Percentiles rank a stretch among this genome's conserved stretches.
Conservation (phyloP, 257 asterid genomes). For the Solanum appendiculatum region DNA sequence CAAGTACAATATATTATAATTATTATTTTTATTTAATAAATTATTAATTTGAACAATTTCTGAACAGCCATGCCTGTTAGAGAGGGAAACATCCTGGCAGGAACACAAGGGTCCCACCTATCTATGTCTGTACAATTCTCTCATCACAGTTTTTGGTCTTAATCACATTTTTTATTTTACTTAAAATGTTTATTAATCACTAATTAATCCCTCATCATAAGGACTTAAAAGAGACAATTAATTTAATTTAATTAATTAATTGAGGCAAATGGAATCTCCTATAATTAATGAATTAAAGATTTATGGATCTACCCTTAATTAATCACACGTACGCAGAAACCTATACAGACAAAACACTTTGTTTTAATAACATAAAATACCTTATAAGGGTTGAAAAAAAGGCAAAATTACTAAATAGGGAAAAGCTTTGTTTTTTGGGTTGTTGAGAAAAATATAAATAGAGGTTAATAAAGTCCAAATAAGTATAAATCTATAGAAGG, state of each 20-base stretch:
- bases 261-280: conserved; percentile 32
- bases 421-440: too few species aligned
- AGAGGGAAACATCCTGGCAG: conserved; percentile 2
- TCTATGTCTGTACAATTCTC: not conserved
- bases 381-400: not conserved
- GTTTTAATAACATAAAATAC: conserved; percentile 9
- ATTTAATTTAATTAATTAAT: conserved; percentile 7
- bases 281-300: conserved; percentile 21
- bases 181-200: not conserved
- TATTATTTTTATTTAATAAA: not conserved
- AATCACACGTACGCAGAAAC: conserved; percentile 72
- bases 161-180: not conserved
- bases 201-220: conserved; percentile 14
- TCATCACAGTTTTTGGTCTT: not conserved
- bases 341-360: conserved; percentile 38
- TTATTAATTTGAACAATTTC: not conserved
- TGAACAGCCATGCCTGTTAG: not conserved
- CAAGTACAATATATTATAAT: not conserved
- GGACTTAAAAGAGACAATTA: conserved; percentile 31
- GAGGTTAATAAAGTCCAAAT: not conserved
- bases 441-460: not conserved
- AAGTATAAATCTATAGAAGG: not conserved
- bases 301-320: conserved; percentile 28
- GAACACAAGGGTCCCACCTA: not conserved
- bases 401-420: not conserved